phyloP scores from a whole-genome alignment of 2,329 filamentous ascomycete genomes.

The Hypoxylon sp. region DNA sequence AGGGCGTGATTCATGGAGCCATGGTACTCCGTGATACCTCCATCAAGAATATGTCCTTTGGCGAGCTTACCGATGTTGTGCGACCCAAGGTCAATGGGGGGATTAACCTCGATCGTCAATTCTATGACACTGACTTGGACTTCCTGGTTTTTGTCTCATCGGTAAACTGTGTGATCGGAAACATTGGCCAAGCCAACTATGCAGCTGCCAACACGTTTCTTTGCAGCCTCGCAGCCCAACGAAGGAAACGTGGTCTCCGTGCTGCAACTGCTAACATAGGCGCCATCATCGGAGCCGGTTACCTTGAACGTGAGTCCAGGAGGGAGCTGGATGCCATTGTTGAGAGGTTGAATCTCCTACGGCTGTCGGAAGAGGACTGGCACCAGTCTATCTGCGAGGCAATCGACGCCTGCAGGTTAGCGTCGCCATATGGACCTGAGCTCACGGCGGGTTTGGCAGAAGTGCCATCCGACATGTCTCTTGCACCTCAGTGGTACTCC shows the following conservation, averaged over 20 bases:
- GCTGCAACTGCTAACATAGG: slow-evolving; percentile 48
- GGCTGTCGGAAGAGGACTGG: too few species aligned
- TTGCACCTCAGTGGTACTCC: too few species aligned
- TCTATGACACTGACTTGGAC: slow-evolving; percentile 51
- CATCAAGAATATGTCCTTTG: slow-evolving; percentile 49
- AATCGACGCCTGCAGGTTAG: too few species aligned
- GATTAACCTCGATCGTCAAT: slow-evolving; percentile 50
- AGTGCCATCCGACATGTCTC: too few species aligned
- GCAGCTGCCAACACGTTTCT: slow-evolving; percentile 57
- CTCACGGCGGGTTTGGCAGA: too few species aligned
- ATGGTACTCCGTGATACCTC: slow-evolving; percentile 57
- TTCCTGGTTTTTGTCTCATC: slow-evolving; percentile 60
- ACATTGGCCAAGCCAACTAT: slow-evolving; percentile 55
- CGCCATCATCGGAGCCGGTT: slow-evolving; percentile 45
- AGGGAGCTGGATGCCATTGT: too few species aligned
- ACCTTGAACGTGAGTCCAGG: too few species aligned
- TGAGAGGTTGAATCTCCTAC: too few species aligned
- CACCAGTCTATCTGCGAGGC: too few species aligned
- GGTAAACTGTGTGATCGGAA: slow-evolving; percentile 51
- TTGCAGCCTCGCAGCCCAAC: slow-evolving; percentile 47
- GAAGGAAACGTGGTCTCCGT: slow-evolving; percentile 46
- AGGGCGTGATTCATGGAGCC: not conserved
- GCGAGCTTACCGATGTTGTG: slow-evolving; percentile 47
- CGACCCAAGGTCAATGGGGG: slow-evolving; percentile 56
- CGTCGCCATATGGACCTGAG: too few species aligned